Percentiles rank a stretch among this genome's conserved stretches.
Conservation (phyloP, 371 early-diverging fungal species). For the Paraphysoderma sedebokerense region DNA sequence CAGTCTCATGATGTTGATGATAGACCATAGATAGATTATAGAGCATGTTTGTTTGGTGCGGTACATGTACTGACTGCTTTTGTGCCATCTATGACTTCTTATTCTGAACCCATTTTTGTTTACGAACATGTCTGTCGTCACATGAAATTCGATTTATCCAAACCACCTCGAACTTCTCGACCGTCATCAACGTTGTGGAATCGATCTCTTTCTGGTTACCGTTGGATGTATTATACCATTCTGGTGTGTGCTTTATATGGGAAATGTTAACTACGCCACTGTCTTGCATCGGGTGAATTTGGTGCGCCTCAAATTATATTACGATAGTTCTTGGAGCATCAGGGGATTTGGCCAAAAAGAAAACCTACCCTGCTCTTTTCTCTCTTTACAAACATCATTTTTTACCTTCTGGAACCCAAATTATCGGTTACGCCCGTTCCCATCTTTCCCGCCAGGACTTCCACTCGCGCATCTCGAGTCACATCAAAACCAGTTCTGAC, state of each 20-base stretch:
- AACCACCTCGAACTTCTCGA: no score
- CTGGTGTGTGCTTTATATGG: background rate
- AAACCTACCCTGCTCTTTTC: constrained; percentile 94
- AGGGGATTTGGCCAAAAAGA: constrained; percentile 92
- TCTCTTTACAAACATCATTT: constrained; percentile 55
- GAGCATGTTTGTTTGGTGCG: no score
- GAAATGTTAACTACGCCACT: no score
- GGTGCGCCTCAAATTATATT: background rate
- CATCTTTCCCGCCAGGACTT: constrained; percentile 59
- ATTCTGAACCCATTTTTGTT: no score
- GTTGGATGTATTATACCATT: background rate
- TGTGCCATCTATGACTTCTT: no score
- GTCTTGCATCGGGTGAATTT: no score
- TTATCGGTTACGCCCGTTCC: constrained; percentile 94
- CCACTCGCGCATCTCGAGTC: constrained; percentile 42
- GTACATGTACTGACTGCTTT: no score
- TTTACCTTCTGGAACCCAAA: constrained; percentile 47
- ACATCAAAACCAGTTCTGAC: constrained; percentile 36
- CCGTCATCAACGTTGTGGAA: no score
- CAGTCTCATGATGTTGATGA: no score
- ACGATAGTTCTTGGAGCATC: constrained; percentile 70
- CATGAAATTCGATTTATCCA: no score
- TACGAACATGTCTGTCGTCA: no score
- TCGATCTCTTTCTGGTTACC: background rate
- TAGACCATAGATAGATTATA: no score